Evolutionary conservation across 2,329 filamentous ascomycete species (phyloP).

Genomic region (Pyricularia sp.): DNA sequence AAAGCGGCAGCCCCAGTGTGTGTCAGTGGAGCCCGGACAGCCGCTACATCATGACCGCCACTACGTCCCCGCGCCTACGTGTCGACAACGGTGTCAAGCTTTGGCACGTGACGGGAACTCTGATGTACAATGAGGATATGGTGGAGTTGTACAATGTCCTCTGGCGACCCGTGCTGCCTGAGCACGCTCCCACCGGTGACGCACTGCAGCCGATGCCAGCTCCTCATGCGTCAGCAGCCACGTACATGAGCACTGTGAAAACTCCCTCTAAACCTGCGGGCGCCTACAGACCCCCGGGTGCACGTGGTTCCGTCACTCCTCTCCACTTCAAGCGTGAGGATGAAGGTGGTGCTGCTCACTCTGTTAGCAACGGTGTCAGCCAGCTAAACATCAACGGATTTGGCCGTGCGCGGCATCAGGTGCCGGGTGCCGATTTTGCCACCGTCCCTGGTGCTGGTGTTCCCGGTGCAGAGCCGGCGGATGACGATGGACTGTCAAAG

Average conservation of each 20-base stretch:
- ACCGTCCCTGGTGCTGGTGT: constrained; percentile 51
- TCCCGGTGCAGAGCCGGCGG: constrained; percentile 38
- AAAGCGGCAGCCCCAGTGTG: constrained; percentile 88
- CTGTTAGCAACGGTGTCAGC: constrained; percentile 63
- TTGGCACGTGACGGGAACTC: constrained; percentile 83
- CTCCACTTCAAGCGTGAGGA: constrained; percentile 96
- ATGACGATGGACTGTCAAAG: constrained; percentile 66
- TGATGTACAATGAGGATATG: constrained; percentile 96
- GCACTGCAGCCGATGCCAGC: constrained; percentile 61
- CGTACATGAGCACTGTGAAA: constrained; percentile 77
- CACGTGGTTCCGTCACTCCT: constrained; percentile 76
- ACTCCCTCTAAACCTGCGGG: constrained; percentile 94
- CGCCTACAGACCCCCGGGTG: constrained; percentile 88
- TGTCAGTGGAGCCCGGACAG: constrained; percentile 98
- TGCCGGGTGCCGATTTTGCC: constrained; percentile 73
- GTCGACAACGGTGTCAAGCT: constrained; percentile 95
- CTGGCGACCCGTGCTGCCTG: constrained; percentile 66
- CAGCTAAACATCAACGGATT: constrained; percentile 73
- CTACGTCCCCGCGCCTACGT: constrained; percentile 83
- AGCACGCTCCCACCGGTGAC: constrained; percentile 44
- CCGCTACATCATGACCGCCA: constrained; percentile 92
- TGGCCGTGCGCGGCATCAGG: constrained; percentile 57
- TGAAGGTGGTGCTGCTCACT: constrained; percentile 77
- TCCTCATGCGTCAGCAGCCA: constrained; percentile 70
- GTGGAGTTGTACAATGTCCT: constrained; percentile 80